Conservation (phyloP, 441 rosid genomes). For the Cnidoscolus chayamansa region DNA sequence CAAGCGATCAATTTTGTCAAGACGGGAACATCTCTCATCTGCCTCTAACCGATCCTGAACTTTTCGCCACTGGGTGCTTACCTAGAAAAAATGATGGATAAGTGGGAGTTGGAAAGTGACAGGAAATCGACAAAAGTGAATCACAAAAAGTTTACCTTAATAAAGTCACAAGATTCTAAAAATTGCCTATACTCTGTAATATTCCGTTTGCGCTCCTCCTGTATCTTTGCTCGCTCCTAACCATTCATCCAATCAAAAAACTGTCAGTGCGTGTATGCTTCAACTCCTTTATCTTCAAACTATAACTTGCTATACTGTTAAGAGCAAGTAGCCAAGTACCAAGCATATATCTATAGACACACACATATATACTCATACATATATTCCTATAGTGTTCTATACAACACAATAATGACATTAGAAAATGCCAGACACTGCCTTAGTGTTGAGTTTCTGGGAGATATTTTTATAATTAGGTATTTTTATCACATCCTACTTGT, state of each 20-base stretch:
- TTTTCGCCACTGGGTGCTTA: conserved; percentile 87
- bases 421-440: neutral
- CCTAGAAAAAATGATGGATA: conserved; percentile 40
- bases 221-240: conserved; percentile 80
- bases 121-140: neutral
- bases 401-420: neutral
- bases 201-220: conserved; percentile 64
- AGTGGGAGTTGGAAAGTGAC: neutral
- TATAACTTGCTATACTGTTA: conserved; percentile 1
- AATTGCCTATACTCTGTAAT: conserved; percentile 67
- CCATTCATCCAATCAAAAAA: neutral
- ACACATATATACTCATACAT: neutral
- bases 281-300: conserved; percentile 11
- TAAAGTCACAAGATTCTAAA: conserved; percentile 88
- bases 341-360: neutral
- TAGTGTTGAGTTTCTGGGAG: neutral
- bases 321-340: neutral
- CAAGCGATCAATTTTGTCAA: conserved; percentile 88
- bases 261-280: neutral
- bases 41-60: conserved; percentile 64
- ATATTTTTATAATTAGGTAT: no score
- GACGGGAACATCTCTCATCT: conserved; percentile 84
- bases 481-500: no score
- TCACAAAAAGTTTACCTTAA: conserved; percentile 50
- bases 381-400: neutral